phyloP scores from a whole-genome alignment of 116 monocot genomes.

The Cymodocea nodosa region DNA sequence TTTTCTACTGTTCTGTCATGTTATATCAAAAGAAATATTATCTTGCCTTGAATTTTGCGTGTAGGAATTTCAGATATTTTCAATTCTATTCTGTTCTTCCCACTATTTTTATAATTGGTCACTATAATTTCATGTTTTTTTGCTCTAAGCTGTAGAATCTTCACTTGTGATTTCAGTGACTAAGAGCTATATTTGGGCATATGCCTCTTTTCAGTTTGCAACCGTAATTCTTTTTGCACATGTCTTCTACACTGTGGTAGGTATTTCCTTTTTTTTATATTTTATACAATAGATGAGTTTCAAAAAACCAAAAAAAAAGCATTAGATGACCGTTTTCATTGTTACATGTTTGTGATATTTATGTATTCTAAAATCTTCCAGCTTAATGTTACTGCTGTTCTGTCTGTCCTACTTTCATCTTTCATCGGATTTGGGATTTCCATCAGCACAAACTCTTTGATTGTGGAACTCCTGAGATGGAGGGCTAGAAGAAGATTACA shows the following conservation, averaged over 20 bases:
- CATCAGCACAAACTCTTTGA: conserved; percentile 59
- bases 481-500: conserved; percentile 32
- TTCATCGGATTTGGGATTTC: conserved; percentile 94
- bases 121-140: neutral
- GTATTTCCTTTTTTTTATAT: neutral
- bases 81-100: neutral
- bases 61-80: neutral
- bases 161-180: conserved; percentile 38
- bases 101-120: neutral
- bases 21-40: too few species aligned
- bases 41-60: too few species aligned
- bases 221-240: conserved; percentile 91
- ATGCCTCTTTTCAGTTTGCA: conserved; percentile 96
- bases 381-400: conserved; percentile 61
- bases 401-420: conserved; percentile 79
- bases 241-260: conserved; percentile 81
- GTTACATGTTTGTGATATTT: neutral
- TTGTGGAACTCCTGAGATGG: conserved; percentile 36
- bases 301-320: too few species aligned
- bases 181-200: conserved; percentile 84
- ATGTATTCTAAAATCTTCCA: conserved; percentile 15
- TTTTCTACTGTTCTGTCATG: too few species aligned
- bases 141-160: neutral
- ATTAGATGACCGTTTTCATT: neutral
- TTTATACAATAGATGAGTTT: neutral